These are phyloP conservation scores for Cyphellophora attinorum DNA, from an alignment of 2,329 filamentous ascomycete genomes.

Conservation along the genomic window DNA sequence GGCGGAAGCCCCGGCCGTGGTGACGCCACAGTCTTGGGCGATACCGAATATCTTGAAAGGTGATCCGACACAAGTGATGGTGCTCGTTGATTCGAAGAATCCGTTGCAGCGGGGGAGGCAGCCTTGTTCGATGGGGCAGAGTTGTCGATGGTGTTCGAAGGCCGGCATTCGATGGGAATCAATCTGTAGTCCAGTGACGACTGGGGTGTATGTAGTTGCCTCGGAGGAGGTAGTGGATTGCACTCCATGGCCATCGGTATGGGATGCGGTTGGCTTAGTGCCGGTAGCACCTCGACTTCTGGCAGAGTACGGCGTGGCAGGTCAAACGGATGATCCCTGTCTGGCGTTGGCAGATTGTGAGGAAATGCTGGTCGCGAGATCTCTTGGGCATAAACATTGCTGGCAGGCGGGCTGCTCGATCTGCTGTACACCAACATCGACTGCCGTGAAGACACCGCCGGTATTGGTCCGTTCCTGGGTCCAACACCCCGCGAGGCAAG, in stretches of 20 bases:
- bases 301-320: neutral
- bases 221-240: neutral
- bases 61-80: conserved; percentile 64
- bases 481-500: conserved; percentile 8
- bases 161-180: neutral
- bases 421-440: no score
- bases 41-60: conserved; percentile 53
- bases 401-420: neutral
- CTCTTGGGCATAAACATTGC: neutral
- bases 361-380: neutral
- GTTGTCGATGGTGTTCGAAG: conserved; percentile 5
- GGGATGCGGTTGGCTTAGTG: neutral
- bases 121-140: conserved; percentile 43
- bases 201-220: neutral
- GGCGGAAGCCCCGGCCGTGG: conserved; percentile 29
- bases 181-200: neutral
- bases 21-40: conserved; percentile 38
- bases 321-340: neutral
- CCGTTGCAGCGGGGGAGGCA: conserved; percentile 55
- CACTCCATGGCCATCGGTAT: neutral
- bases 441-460: no score
- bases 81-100: conserved; percentile 48
- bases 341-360: neutral
- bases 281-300: no score
- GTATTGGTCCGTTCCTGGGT: no score